Evolutionary conservation across 2,329 filamentous ascomycete genomes (phyloP).

Genomic region (Hypoxylon sp.): DNA sequence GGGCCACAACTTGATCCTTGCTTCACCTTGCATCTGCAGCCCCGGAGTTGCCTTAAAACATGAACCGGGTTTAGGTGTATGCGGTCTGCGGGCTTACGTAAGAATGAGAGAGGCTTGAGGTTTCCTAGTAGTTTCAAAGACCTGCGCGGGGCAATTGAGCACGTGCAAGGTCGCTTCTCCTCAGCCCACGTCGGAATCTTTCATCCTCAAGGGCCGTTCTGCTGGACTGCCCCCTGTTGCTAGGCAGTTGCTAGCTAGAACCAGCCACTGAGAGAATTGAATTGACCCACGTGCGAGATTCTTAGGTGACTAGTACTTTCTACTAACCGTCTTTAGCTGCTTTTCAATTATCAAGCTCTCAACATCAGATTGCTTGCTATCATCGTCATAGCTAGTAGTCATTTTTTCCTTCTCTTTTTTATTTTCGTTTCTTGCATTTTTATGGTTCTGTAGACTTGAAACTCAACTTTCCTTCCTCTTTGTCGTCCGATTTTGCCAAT

Average conservation of each 20-base stretch:
- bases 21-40: slow-evolving; percentile 22
- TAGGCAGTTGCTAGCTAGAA: slow-evolving; percentile 12
- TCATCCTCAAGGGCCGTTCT: slow-evolving; percentile 10
- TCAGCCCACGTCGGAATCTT: slow-evolving; percentile 11
- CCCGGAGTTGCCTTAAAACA: neutral
- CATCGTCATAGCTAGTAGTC: slow-evolving; percentile 41
- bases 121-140: slow-evolving; percentile 3
- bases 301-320: slow-evolving; percentile 22
- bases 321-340: slow-evolving; percentile 36
- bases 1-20: slow-evolving; percentile 21
- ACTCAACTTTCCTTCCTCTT: slow-evolving; percentile 19
- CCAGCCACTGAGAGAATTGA: slow-evolving; percentile 34
- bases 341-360: slow-evolving; percentile 33
- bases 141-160: slow-evolving; percentile 39
- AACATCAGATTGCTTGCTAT: slow-evolving; percentile 33
- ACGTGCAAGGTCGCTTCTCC: slow-evolving; percentile 31
- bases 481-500: slow-evolving; percentile 5
- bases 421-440: slow-evolving; percentile 25
- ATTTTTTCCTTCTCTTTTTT: slow-evolving; percentile 26
- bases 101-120: slow-evolving; percentile 1
- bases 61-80: slow-evolving; percentile 26
- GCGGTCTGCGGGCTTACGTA: slow-evolving; percentile 13
- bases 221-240: slow-evolving; percentile 10
- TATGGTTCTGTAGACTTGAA: slow-evolving; percentile 18
- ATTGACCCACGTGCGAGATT: slow-evolving; percentile 33